Evolutionary conservation across 108 stramenopile genomes (phyloP).

Genomic region (Cafeteria roenbergensis): DNA sequence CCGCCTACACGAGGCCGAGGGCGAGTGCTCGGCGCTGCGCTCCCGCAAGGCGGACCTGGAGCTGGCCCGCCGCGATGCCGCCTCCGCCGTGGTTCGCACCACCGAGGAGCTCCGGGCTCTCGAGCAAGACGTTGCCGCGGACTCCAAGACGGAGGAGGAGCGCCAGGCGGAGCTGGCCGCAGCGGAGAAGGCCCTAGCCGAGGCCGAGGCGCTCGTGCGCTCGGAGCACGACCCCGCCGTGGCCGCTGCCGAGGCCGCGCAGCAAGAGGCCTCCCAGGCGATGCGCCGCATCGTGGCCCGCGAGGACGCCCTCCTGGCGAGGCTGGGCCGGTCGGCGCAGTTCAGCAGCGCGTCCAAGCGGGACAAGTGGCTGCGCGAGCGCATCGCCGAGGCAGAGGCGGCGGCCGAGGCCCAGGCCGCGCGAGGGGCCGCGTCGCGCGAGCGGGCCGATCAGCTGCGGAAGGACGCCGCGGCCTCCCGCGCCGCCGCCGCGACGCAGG

Average conservation of each 20-base stretch:
- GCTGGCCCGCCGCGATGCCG: too few species aligned
- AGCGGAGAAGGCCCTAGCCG: conserved; percentile 33
- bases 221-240: conserved; percentile 48
- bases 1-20: conserved; percentile 26
- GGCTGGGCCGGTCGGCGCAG: conserved; percentile 72
- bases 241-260: conserved; percentile 40
- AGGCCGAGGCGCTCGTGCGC: conserved; percentile 37
- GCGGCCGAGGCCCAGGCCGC: background rate
- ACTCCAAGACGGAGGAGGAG: conserved; percentile 26
- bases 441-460: background rate
- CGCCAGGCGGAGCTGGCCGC: conserved; percentile 45
- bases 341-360: conserved; percentile 65
- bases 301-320: conserved; percentile 67
- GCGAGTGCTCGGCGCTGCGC: background rate
- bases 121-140: too few species aligned
- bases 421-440: background rate
- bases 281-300: conserved; percentile 45
- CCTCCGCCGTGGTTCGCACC: too few species aligned
- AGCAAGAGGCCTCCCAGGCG: conserved; percentile 45
- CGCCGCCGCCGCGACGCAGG: conserved; percentile 46
- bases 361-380: conserved; percentile 52
- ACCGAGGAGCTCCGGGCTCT: too few species aligned
- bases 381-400: conserved; percentile 40
- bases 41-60: too few species aligned
- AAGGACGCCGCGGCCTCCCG: background rate